Base-by-base conservation (phyloP, 306 rosid species). In the Dalbergia cultrata region DNA sequence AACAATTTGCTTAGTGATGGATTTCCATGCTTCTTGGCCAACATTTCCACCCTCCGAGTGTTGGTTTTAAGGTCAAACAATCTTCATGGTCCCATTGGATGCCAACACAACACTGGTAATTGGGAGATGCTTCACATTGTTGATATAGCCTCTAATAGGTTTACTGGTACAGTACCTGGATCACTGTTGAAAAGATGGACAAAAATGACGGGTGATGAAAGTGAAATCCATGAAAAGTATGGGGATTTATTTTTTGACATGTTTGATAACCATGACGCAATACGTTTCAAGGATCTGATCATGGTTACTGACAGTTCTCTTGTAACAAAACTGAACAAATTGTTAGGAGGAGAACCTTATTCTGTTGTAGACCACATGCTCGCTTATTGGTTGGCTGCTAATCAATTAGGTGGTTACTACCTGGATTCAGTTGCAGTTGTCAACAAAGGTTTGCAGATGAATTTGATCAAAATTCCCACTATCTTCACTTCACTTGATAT, bases 71-170 rank as follows among this genome's bases (percentile, higher is more conserved):
- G 85, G 77, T 47, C 75, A 12, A 2, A 76, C 81, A 16, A 9
- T 9, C 16, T 56, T 44, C 0, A 12, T 49, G 77, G 77, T 53
- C 58, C 18, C 83, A 83, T 6, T 0, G 39, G 5, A 81, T 82
- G 85, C 45, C 81, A 16, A 58, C 22, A 77, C 26, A 45, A 5
- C 85, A 70, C 70, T 41, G 78, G 0, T 6, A 0, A 41, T 58
- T 90, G 77, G 5, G 54, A 75, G 39, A 81, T 70, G 75, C 72
- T 81, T 75, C 81, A 75, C 9, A 81, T 81, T 49, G 81, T 81
- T 60, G 85, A 81, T 60, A 13, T 81, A 7, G 71, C 85, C 44
- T 21, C 26, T 39, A 89, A 87, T 78, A 79, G 62, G 62, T 87
- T 87, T 16, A 62, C 5, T 3, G 89, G 85, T 10, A n/a, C 26